phyloP scores from a whole-genome alignment of 2,329 filamentous ascomycete genomes.

The Juglanconis juglandina region DNA sequence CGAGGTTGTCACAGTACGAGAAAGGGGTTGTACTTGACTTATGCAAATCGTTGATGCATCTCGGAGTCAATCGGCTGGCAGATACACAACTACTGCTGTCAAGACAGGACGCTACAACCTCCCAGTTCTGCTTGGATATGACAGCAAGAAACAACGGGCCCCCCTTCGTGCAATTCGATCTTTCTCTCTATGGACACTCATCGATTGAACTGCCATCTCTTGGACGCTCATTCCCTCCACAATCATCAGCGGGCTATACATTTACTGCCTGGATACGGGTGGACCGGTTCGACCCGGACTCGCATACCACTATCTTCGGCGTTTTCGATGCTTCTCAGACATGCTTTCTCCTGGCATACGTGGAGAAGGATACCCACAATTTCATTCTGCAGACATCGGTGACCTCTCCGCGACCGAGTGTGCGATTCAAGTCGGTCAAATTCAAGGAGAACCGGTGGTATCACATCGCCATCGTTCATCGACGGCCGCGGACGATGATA shows the following conservation, averaged over 20 bases:
- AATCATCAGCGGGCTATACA: conserved; percentile 78
- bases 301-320: conserved; percentile 93
- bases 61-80: conserved; percentile 76
- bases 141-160: conserved; percentile 73
- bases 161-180: conserved; percentile 88
- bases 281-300: conserved; percentile 77
- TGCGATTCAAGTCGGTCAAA: conserved; percentile 80
- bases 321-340: conserved; percentile 89
- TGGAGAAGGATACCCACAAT: conserved; percentile 89
- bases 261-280: conserved; percentile 86
- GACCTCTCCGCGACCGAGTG: conserved; percentile 78
- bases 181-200: conserved; percentile 81
- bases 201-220: conserved; percentile 88
- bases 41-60: conserved; percentile 65
- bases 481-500: conserved; percentile 69
- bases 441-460: conserved; percentile 85
- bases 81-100: conserved; percentile 74
- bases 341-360: conserved; percentile 89
- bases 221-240: conserved; percentile 79
- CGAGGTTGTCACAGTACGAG: conserved; percentile 53
- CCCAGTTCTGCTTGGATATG: conserved; percentile 70
- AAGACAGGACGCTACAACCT: conserved; percentile 47
- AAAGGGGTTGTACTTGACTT: conserved; percentile 60
- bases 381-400: conserved; percentile 96
- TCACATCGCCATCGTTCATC: conserved; percentile 85